Evolutionary conservation across 2,329 filamentous ascomycete species (phyloP), one percentile per base, ranked within the genome.

Genomic region (Rhynchosporium agropyri): DNA sequence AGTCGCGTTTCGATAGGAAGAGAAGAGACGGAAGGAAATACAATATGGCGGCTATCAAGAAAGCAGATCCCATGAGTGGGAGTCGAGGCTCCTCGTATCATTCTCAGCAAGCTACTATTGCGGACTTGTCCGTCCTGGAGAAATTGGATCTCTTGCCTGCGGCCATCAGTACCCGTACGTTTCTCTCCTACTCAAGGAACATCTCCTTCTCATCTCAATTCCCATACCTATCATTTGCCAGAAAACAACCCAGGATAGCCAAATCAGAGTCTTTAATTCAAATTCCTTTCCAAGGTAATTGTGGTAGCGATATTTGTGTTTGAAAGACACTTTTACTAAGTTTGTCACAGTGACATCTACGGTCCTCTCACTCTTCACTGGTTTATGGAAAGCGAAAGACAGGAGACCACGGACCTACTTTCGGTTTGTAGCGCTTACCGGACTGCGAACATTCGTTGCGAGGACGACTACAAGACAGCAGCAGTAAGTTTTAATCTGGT

Each of bases 81-180:
- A 62, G 38, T 40, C 49, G 63, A 55, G 67, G 65, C 4, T 71
- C 70, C 2, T 71, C 69, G 1, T 68, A 63, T 49, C 48, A 53
- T 3, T 64, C 63, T 4, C 70, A 72, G 46, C 66, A 68, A 45
- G 57, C 58, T 4, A 66, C 65, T 8, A 49, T 42, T 5, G 63
- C 53, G 2, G 42, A 58, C 5, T 40, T 71, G 15, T 65, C 67
- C 0, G 12, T 69, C 1, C n/a, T 62, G 0, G 70, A 73, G 64
- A 72, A 70, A 59, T 53, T 71, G n/a, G 67, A 68, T 42, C 45
- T 67, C 0, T 31, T 70, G 9, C 65, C 67, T 9, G 67, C 56
- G 2, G 15, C 67, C 7, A 38, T 68, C 4, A 59, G 51, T 12
- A 50, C 69, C 36, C 50, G 71, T 72, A 62, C 13, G 66, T 60